These are phyloP conservation scores for Metschnikowia peoriensis DNA, from an alignment of 805 yeast species.

Conservation along the genomic window DNA sequence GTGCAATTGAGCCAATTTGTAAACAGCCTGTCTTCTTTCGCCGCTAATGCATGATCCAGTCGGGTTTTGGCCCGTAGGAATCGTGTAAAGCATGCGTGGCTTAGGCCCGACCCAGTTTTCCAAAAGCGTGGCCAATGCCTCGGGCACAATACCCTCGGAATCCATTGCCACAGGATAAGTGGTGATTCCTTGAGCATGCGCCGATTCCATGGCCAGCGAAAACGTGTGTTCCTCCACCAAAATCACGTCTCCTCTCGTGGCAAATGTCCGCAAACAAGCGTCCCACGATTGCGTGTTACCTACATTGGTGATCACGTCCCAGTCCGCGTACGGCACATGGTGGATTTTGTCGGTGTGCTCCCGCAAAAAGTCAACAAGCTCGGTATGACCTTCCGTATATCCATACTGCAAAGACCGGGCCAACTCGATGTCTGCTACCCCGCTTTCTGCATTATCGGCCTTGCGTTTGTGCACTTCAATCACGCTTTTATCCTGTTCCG, in stretches of 20 bases:
- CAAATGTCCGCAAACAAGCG: conserved; percentile 72
- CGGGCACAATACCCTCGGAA: conserved; percentile 73
- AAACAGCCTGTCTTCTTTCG: conserved; percentile 76
- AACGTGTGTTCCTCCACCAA: conserved; percentile 81
- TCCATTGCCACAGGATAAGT: conserved; percentile 79
- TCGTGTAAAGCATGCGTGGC: conserved; percentile 87
- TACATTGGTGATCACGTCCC: conserved; percentile 68
- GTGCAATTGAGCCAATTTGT: conserved; percentile 76
- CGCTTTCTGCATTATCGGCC: conserved; percentile 18
- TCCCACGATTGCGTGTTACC: conserved; percentile 96
- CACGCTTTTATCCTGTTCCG: conserved; percentile 41
- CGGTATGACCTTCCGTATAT: conserved; percentile 74
- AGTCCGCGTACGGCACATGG: conserved; percentile 49
- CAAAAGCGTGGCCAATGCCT: conserved; percentile 57
- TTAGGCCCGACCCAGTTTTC: conserved; percentile 70
- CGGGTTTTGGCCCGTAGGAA: conserved; percentile 97
- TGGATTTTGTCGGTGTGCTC: conserved; percentile 67
- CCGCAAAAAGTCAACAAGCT: conserved; percentile 60
- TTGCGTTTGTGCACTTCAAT: conserved; percentile 41
- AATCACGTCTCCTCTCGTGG: conserved; percentile 77
- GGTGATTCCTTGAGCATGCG: conserved; percentile 65
- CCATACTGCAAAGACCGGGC: conserved; percentile 93
- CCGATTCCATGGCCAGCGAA: conserved; percentile 81
- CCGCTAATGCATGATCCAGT: conserved; percentile 81
- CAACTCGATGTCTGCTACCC: conserved; percentile 59